Conservation (phyloP, 352 stramenopile genomes). For the Phytophthora constricta region DNA sequence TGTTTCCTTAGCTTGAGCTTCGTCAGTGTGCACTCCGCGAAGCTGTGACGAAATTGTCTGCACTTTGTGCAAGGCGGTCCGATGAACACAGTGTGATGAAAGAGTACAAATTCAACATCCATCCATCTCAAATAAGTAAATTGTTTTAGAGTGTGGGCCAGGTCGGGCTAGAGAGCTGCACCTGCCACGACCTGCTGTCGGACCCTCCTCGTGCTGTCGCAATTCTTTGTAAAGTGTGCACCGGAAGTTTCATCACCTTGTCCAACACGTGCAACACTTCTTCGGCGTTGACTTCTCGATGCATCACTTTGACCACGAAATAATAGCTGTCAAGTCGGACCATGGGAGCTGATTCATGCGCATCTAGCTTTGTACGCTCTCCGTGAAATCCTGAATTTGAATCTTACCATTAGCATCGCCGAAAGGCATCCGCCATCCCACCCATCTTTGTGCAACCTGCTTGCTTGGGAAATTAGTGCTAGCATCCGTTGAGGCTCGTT, state of each 20-base stretch:
- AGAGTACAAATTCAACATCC: background rate
- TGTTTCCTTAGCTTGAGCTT: background rate
- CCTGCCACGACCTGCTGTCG: background rate
- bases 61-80: background rate
- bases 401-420: too few relatives aligned
- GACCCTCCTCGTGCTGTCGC: background rate
- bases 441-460: background rate
- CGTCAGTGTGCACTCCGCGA: background rate
- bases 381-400: background rate
- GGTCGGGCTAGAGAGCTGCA: background rate
- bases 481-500: background rate
- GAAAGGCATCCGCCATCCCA: background rate
- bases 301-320: background rate
- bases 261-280: background rate
- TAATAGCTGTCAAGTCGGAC: background rate
- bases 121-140: background rate
- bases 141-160: background rate
- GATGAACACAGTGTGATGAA: background rate
- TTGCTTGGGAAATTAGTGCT: background rate
- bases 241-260: background rate
- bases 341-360: background rate
- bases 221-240: background rate
- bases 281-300: background rate
- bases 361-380: background rate
- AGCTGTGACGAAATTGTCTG: background rate